These are phyloP conservation scores for Verticillium dahliae DNA, from an alignment of 2,329 filamentous ascomycete genomes.

Conservation along the genomic window DNA sequence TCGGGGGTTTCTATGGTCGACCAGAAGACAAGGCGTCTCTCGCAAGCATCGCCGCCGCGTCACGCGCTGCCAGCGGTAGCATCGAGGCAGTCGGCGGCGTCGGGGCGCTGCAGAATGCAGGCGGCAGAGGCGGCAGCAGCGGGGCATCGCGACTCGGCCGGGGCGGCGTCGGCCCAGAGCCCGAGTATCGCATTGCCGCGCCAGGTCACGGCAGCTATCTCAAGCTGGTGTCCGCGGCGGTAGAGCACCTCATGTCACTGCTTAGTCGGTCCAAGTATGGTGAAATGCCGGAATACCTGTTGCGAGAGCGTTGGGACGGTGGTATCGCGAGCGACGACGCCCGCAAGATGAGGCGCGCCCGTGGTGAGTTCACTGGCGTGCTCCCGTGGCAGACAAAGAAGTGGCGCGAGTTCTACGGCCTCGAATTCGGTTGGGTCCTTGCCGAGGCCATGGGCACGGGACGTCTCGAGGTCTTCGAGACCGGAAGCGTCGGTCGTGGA, in stretches of 20 bases:
- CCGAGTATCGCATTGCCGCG: slow-evolving; percentile 48
- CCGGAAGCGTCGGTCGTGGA: slow-evolving; percentile 63
- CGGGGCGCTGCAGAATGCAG: slow-evolving; percentile 57
- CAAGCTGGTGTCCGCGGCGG: slow-evolving; percentile 55
- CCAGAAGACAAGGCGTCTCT: slow-evolving; percentile 50
- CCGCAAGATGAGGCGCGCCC: slow-evolving; percentile 39
- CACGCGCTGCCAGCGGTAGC: slow-evolving; percentile 61
- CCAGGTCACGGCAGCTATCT: slow-evolving; percentile 62
- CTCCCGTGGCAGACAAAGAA: slow-evolving; percentile 56
- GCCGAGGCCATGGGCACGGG: slow-evolving; percentile 66
- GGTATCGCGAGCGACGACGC: slow-evolving; percentile 43
- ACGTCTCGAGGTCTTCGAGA: slow-evolving; percentile 68
- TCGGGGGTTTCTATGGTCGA: slow-evolving; percentile 28
- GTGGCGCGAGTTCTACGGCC: slow-evolving; percentile 65
- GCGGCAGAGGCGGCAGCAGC: slow-evolving; percentile 38
- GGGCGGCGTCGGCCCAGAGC: slow-evolving; percentile 23
- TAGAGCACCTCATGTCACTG: slow-evolving; percentile 54
- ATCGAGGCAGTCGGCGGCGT: slow-evolving; percentile 62
- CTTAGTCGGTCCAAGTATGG: slow-evolving; percentile 53
- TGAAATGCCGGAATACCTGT: slow-evolving; percentile 54
- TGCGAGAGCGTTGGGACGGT: slow-evolving; percentile 67
- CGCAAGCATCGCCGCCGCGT: slow-evolving; percentile 55
- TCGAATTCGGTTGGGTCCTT: slow-evolving; percentile 65
- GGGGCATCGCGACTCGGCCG: slow-evolving; percentile 24
- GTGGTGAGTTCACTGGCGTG: slow-evolving; percentile 51